phyloP scores from a whole-genome alignment of 169 alveolate genomes.

The Plasmodium gonderi region DNA sequence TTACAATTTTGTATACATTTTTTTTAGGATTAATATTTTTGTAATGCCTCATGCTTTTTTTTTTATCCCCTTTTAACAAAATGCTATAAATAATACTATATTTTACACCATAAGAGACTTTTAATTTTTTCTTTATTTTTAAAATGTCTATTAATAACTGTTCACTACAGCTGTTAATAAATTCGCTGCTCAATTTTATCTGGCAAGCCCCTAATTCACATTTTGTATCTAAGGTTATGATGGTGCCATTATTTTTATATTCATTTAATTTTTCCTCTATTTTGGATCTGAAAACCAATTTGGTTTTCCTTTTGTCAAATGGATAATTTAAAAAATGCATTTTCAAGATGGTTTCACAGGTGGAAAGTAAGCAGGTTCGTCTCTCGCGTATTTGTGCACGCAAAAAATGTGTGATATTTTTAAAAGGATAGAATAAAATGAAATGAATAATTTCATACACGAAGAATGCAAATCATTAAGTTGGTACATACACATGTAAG shows the following conservation, averaged over 20 bases:
- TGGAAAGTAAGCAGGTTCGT: background rate
- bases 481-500: background rate
- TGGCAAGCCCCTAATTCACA: background rate
- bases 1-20: conserved; percentile 50
- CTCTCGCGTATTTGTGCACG: background rate
- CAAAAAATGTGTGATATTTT: background rate
- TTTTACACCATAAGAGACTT: conserved; percentile 45
- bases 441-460: background rate
- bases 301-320: conserved; percentile 9
- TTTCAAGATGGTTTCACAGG: background rate
- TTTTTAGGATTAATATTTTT: background rate
- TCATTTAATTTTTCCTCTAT: conserved; percentile 49
- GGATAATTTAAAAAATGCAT: conserved; percentile 44
- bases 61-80: conserved; percentile 17
- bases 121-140: conserved; percentile 49
- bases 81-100: conserved; percentile 43
- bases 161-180: conserved; percentile 12
- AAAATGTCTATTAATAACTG: conserved; percentile 33
- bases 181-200: conserved; percentile 27
- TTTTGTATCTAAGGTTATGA: background rate
- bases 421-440: background rate
- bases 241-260: conserved; percentile 2
- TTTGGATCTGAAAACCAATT: conserved; percentile 3
- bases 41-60: background rate
- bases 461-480: background rate